Percentiles rank a stretch among this genome's conserved stretches.
phyloP scores from a whole-genome alignment of 163 green algal species.

The Chlorella variabilis region DNA sequence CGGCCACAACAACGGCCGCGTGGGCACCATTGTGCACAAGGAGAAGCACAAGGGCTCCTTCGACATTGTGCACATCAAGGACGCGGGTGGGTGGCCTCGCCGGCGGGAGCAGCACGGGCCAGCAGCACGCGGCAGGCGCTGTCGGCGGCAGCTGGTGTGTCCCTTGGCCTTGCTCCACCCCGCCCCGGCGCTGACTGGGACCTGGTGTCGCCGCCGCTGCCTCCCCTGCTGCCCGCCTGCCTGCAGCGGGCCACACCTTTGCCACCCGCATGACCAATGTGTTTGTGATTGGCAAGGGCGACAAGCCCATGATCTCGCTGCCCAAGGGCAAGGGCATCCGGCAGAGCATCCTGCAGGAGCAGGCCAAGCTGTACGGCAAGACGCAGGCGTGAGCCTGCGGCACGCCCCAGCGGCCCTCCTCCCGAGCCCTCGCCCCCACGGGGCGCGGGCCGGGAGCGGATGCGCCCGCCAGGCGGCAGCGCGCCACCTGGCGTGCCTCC shows the following conservation, averaged over 20 bases:
- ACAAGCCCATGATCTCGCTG: conserved; percentile 95
- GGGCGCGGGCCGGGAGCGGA: not conserved
- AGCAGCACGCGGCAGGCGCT: no score
- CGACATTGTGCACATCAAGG: conserved; percentile 97
- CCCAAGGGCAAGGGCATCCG: conserved; percentile 99
- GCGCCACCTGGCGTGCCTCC: no score
- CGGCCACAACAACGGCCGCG: conserved; percentile 95
- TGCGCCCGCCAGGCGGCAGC: not conserved
- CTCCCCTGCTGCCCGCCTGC: not conserved
- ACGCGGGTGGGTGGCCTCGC: conserved; percentile 62
- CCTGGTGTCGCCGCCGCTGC: no score
- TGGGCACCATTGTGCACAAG: conserved; percentile 92
- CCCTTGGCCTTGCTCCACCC: no score
- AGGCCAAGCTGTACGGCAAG: conserved; percentile 65
- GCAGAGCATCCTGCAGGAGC: conserved; percentile 94
- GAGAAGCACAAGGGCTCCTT: conserved; percentile 98
- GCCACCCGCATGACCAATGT: conserved; percentile 94
- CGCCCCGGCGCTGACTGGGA: no score
- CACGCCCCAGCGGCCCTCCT: not conserved
- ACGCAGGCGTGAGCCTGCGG: conserved; percentile 18
- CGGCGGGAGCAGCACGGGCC: no score
- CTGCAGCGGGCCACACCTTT: conserved; percentile 80
- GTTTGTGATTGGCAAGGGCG: conserved; percentile 98
- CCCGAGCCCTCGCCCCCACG: no score
- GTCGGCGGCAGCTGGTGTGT: no score